These are phyloP conservation scores for Ambrosia hybrid DNA, from an alignment of 140 eudicot species.

Conservation along the genomic window DNA sequence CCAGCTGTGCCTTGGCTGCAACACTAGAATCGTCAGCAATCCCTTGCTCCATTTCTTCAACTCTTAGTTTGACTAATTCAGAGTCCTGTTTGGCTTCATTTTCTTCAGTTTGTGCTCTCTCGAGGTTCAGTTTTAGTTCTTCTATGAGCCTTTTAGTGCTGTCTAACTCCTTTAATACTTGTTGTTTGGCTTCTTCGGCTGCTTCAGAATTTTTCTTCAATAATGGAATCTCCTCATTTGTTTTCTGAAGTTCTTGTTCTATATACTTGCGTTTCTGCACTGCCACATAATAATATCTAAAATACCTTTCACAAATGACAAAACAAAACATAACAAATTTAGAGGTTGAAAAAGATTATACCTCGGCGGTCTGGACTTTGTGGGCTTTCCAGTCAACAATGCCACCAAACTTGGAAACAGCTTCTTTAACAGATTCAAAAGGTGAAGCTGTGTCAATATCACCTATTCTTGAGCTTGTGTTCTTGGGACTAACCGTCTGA, in stretches of 20 bases:
- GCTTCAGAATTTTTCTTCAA: conserved; percentile 57
- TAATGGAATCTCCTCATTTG: conserved; percentile 74
- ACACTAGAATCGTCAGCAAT: conserved; percentile 82
- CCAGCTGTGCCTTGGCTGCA: conserved; percentile 88
- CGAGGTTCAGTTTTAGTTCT: conserved; percentile 81
- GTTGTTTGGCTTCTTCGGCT: conserved; percentile 73
- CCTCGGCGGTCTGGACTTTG: conserved; percentile 74
- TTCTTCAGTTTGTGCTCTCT: conserved; percentile 89
- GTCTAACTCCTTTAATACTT: conserved; percentile 64
- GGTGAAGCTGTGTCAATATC: conserved; percentile 84
- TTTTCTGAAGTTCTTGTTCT: conserved; percentile 80
- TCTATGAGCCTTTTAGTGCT: conserved; percentile 73
- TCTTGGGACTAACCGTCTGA: conserved; percentile 21
- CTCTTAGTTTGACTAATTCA: conserved; percentile 72
- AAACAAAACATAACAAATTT: conserved; percentile 3
- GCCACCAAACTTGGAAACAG: conserved; percentile 94
- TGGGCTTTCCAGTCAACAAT: conserved; percentile 97
- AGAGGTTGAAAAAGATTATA: conserved; percentile 32
- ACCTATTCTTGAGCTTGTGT: conserved; percentile 36
- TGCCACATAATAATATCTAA: conserved; percentile 12
- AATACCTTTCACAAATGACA: neutral
- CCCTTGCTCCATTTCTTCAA: conserved; percentile 91
- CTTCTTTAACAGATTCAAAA: conserved; percentile 84
- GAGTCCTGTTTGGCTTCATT: conserved; percentile 90
- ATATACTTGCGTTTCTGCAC: conserved; percentile 78